phyloP scores from a whole-genome alignment of 805 yeast genomes.

The Metschnikowia koreensis region DNA sequence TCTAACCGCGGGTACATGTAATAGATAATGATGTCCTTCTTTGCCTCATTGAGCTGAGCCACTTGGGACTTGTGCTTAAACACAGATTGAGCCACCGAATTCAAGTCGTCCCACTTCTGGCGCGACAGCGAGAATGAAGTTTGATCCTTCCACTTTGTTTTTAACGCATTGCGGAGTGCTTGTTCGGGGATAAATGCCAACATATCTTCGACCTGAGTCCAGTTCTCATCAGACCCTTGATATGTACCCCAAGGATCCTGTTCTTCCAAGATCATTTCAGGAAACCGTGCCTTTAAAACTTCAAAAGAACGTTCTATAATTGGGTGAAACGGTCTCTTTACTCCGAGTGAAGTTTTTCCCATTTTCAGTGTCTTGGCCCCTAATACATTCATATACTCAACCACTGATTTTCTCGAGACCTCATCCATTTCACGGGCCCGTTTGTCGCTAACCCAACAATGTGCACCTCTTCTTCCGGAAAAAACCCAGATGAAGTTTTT shows the following conservation, averaged over 20 bases:
- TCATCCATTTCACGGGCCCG: conserved; percentile 78
- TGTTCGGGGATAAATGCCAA: conserved; percentile 63
- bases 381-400: conserved; percentile 80
- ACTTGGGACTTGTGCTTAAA: conserved; percentile 48
- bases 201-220: conserved; percentile 50
- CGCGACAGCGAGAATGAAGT: conserved; percentile 40
- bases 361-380: conserved; percentile 37
- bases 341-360: conserved; percentile 50
- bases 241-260: conserved; percentile 79
- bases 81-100: conserved; percentile 45
- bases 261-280: conserved; percentile 63
- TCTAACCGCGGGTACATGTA: conserved; percentile 90
- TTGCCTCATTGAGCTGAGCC: conserved; percentile 59
- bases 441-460: conserved; percentile 93
- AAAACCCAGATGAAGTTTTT: conserved; percentile 88
- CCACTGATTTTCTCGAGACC: conserved; percentile 67
- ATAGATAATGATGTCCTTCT: conserved; percentile 76
- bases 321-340: conserved; percentile 87
- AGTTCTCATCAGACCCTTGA: conserved; percentile 40
- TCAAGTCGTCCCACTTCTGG: conserved; percentile 81
- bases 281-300: conserved; percentile 60
- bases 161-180: conserved; percentile 50
- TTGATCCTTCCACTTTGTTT: conserved; percentile 53
- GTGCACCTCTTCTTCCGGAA: conserved; percentile 98
- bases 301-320: conserved; percentile 75